phyloP scores from a whole-genome alignment of 1,284 basidiomycete species.

The Porodaedalea pini region DNA sequence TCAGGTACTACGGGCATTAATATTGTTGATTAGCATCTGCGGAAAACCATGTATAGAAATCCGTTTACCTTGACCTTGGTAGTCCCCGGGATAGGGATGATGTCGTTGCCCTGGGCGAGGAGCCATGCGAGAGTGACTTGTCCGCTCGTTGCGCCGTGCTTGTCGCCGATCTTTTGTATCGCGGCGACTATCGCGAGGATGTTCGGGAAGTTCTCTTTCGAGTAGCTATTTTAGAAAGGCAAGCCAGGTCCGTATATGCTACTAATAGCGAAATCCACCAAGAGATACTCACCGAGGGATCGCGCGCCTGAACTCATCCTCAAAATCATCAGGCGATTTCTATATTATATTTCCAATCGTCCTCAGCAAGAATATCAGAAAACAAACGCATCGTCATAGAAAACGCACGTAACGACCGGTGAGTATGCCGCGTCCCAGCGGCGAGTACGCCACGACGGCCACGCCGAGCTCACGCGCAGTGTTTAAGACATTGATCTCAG shows the following conservation, averaged over 20 bases:
- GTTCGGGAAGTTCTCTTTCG: constrained; percentile 53
- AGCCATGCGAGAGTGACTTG: constrained; percentile 64
- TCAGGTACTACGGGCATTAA: constrained; percentile 31
- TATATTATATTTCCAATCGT: constrained; percentile 20
- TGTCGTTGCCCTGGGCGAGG: constrained; percentile 47
- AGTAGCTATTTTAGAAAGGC: constrained; percentile 31
- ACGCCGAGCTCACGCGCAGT: constrained; percentile 52
- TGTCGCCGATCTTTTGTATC: constrained; percentile 42
- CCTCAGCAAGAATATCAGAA: background rate
- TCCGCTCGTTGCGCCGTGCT: constrained; percentile 46
- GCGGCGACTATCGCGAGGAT: constrained; percentile 50
- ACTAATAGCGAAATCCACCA: background rate
- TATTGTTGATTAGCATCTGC: constrained; percentile 1
- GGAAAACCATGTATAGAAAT: background rate
- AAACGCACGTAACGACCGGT: constrained; percentile 48
- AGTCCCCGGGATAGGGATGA: constrained; percentile 54
- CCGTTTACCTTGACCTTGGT: constrained; percentile 37
- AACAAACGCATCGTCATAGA: background rate
- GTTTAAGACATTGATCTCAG: constrained; percentile 44
- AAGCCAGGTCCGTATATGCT: background rate
- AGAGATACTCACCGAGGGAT: constrained; percentile 15
- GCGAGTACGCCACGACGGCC: constrained; percentile 56
- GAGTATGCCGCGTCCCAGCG: constrained; percentile 59
- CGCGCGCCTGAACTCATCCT: constrained; percentile 41
- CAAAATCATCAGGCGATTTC: constrained; percentile 50